These are phyloP conservation scores for Cordyceps javanica DNA, from an alignment of 2,329 filamentous ascomycete genomes.

Conservation along the genomic window DNA sequence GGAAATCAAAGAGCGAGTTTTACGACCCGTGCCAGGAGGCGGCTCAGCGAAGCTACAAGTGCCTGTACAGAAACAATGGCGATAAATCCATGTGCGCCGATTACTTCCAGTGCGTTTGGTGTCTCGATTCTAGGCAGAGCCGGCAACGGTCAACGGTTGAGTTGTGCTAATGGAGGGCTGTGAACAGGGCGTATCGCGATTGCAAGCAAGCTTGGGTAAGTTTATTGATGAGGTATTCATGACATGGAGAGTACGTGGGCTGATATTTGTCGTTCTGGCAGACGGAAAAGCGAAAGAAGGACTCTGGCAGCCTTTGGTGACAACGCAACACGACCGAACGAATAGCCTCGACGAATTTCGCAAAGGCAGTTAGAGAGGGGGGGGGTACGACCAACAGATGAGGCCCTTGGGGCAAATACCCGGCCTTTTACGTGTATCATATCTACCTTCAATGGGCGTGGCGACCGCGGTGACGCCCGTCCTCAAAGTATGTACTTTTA, in stretches of 20 bases:
- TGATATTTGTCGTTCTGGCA: conserved; percentile 14
- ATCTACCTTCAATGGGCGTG: background rate
- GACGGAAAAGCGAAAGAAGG: conserved; percentile 29
- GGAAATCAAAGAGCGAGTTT: conserved; percentile 84
- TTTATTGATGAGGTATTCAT: background rate
- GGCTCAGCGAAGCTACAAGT: conserved; percentile 76
- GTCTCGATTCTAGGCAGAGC: background rate
- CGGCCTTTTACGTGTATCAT: background rate
- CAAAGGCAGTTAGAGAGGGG: background rate
- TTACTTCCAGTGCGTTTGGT: conserved; percentile 77
- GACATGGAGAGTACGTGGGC: background rate
- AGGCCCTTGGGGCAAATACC: background rate
- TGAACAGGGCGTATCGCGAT: conserved; percentile 74
- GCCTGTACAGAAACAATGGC: conserved; percentile 80
- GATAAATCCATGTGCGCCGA: conserved; percentile 87
- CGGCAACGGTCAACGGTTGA: background rate
- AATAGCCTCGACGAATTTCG: no score
- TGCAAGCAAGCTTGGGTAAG: conserved; percentile 93
- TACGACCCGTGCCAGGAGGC: conserved; percentile 95
- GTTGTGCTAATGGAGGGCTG: conserved; percentile 16
- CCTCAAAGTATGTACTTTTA: background rate
- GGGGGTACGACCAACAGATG: background rate
- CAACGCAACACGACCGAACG: background rate
- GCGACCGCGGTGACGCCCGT: background rate
- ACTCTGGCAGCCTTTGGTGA: conserved; percentile 22